Evolutionary conservation across 441 rosid species (phyloP).

Genomic region (Populus trichocarpa): DNA sequence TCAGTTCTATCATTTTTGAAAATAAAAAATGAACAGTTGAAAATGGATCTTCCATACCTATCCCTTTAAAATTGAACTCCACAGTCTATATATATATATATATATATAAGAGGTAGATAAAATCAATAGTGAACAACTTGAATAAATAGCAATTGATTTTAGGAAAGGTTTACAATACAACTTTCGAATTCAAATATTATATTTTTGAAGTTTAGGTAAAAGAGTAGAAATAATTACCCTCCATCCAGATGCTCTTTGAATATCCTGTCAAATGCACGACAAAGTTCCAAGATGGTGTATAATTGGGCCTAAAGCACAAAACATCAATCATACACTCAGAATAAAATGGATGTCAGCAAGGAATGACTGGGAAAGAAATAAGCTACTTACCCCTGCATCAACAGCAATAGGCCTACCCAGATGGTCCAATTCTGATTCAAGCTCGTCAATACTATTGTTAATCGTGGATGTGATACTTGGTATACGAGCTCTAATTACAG

Average conservation of each 20-base stretch:
- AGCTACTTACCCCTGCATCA: conserved; percentile 81
- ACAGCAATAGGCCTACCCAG: conserved; percentile 88
- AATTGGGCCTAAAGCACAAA: conserved; percentile 61
- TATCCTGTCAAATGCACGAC: conserved; percentile 85
- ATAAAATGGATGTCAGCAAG: background rate
- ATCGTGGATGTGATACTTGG: conserved; percentile 90
- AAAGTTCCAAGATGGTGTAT: conserved; percentile 79
- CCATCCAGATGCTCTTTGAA: conserved; percentile 96
- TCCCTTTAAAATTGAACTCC: too few relatives aligned
- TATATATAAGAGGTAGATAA: too few relatives aligned
- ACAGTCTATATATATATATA: too few relatives aligned
- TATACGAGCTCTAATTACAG: conserved; percentile 77
- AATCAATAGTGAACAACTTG: background rate
- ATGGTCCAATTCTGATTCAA: conserved; percentile 84
- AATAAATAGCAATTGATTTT: too few relatives aligned
- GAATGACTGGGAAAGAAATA: background rate
- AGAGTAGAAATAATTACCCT: conserved; percentile 46
- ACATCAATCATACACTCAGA: conserved; percentile 2
- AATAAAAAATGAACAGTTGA: too few relatives aligned
- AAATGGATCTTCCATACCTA: too few relatives aligned
- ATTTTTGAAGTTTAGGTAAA: background rate
- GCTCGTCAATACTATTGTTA: conserved; percentile 90
- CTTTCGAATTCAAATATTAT: background rate
- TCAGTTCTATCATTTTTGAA: too few relatives aligned
- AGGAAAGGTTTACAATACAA: background rate